Conservation (phyloP, 1,139 yeast species). For the Komagataea norvegica region DNA sequence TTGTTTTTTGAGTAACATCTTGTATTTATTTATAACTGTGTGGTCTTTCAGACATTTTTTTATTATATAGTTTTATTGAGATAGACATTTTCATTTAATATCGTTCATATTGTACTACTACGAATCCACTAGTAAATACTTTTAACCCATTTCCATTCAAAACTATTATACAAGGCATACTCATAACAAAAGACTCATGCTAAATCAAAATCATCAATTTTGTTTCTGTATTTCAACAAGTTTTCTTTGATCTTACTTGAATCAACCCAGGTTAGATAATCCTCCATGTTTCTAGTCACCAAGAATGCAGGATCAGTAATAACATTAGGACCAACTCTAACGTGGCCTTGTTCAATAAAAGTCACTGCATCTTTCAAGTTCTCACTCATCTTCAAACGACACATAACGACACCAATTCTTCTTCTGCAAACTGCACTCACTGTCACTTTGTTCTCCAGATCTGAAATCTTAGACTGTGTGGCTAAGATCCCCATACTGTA, state of each 20-base stretch:
- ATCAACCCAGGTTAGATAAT: conserved; percentile 96
- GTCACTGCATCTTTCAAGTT: conserved; percentile 84
- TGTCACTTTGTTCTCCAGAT: conserved; percentile 83
- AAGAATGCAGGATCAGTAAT: conserved; percentile 94
- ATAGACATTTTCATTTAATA: not conserved
- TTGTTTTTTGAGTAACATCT: not conserved
- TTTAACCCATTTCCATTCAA: not conserved
- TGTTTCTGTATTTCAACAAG: conserved; percentile 82
- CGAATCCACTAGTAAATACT: too few species aligned
- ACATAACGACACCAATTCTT: conserved; percentile 92
- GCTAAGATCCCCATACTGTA: conserved; percentile 84
- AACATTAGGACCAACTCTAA: conserved; percentile 93
- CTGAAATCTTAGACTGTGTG: conserved; percentile 85
- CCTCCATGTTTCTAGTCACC: conserved; percentile 91
- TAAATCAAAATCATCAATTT: conserved; percentile 73
- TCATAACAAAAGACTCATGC: conserved; percentile 31
- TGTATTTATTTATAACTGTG: not conserved
- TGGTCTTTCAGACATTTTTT: not conserved
- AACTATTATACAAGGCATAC: not conserved
- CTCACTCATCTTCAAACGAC: conserved; percentile 91
- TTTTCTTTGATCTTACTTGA: conserved; percentile 88
- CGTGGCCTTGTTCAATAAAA: conserved; percentile 95
- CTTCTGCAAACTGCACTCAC: conserved; percentile 92
- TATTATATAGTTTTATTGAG: not conserved
- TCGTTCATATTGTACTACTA: too few species aligned